These are phyloP conservation scores for Berkeleyomyces rouxiae DNA, from an alignment of 2,329 filamentous ascomycete species.

Conservation along the genomic window DNA sequence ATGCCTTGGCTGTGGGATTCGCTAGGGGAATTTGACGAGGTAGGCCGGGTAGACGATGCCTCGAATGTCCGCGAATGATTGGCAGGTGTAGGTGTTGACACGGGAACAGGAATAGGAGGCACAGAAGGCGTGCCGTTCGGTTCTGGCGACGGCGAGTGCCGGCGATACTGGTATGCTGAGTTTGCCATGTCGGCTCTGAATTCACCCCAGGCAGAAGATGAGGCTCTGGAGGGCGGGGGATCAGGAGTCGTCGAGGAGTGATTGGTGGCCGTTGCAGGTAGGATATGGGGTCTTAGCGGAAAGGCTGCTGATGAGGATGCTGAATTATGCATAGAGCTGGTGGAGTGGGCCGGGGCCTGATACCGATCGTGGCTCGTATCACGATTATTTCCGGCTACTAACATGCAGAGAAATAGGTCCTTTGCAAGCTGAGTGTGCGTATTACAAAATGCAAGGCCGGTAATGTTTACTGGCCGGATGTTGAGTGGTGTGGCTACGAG, in stretches of 20 bases:
- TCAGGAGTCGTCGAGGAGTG: neutral
- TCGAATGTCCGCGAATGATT: slow-evolving; percentile 4
- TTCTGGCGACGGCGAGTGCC: slow-evolving; percentile 10
- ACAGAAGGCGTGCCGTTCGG: slow-evolving; percentile 6
- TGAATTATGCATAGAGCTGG: neutral
- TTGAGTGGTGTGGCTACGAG: neutral
- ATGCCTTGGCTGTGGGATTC: slow-evolving; percentile 9
- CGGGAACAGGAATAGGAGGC: slow-evolving; percentile 2
- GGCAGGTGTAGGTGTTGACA: slow-evolving; percentile 3
- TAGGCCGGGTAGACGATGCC: slow-evolving; percentile 5
- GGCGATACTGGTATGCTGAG: slow-evolving; percentile 2
- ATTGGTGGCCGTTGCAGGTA: neutral
- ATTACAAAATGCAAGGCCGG: neutral
- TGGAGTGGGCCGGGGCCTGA: slow-evolving; percentile 1
- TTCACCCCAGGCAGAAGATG: neutral
- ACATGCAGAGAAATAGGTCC: neutral
- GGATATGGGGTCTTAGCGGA: neutral
- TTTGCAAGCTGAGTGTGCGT: neutral
- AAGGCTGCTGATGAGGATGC: slow-evolving; percentile 1
- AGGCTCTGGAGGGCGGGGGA: neutral
- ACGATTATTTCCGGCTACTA: neutral
- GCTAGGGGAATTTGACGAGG: slow-evolving; percentile 6
- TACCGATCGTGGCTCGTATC: neutral
- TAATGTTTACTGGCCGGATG: neutral
- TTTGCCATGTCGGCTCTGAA: slow-evolving; percentile 5